Base-by-base conservation (phyloP, 176 grass and related monocot species). In the Oryza glaberrima region DNA sequence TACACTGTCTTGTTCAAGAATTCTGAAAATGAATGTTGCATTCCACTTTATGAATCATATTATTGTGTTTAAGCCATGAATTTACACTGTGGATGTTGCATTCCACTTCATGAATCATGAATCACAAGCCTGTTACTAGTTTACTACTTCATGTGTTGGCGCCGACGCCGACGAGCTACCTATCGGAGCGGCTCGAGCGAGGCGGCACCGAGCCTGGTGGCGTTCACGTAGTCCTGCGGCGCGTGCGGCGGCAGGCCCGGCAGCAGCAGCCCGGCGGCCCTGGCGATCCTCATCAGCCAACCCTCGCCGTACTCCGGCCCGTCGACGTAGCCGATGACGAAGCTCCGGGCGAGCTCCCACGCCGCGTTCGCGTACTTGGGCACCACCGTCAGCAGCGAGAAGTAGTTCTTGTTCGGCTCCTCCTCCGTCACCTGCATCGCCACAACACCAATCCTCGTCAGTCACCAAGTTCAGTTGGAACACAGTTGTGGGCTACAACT, bases 321-420 rank as follows among this genome's bases (percentile, higher is more conserved):
- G 19, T 66, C 75, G 11, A 74, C 8, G 56, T 88, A 85, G 77
- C 96, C 83, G 61, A 95, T 94, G 47, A 94, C 60, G 80, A 98
- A 95, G 85, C 96, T 90, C 9, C 95, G 89, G 75, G 60, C n/a
- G 13, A 98, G 76, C 91, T 98, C 95, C 87, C 93, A 90, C 15
- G 61, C 10, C 7, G 87, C 91, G 61, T 89, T 93, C 58, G 82
- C 22, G 2, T 71, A 38, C 83, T 91, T 95, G 60, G 93, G 91
- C 70, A 41, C 44, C 79, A 90, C 77, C 0, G 67, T 83, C 71
- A 86, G 88, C 72, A 87, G 5, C 10, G 87, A 90, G 89, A 98
- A 93, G 46, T 98, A 95, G 71, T 98, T 95, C 87, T 92, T 98
- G 80, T 95, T 98, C 1, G 95, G 93, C 47, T 98, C 95, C 82